Evolutionary conservation across 371 early-diverging fungal genomes (phyloP).

Genomic region (Batkoa obscura): DNA sequence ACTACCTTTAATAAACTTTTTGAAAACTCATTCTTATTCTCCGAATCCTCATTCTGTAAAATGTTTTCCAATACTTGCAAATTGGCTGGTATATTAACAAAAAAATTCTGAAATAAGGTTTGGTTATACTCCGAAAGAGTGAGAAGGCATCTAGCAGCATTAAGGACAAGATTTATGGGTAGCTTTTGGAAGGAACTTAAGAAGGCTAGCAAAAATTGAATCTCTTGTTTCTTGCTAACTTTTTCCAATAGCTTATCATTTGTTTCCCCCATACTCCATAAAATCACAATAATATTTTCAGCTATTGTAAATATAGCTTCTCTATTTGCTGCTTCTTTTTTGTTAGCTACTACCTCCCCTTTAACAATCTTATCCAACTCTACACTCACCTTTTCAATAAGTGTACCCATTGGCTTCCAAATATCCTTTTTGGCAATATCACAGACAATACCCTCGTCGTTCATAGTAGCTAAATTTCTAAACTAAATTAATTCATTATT

Average conservation of each 20-base stretch:
- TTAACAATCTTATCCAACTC: slow-evolving; percentile 26
- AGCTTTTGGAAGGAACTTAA: slow-evolving; percentile 34
- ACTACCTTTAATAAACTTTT: not conserved
- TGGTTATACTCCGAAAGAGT: slow-evolving; percentile 66
- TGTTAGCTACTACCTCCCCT: slow-evolving; percentile 19
- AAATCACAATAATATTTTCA: slow-evolving; percentile 47
- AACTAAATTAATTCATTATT: not conserved
- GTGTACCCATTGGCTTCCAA: not conserved
- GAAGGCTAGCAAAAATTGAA: slow-evolving; percentile 47
- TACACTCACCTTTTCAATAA: not conserved
- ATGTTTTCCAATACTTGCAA: not conserved
- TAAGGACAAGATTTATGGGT: slow-evolving; percentile 37
- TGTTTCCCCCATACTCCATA: slow-evolving; percentile 49
- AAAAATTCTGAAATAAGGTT: slow-evolving; percentile 31
- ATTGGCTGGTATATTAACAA: not conserved
- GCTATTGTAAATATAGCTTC: slow-evolving; percentile 44
- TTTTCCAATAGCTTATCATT: slow-evolving; percentile 39
- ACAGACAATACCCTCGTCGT: slow-evolving; percentile 11
- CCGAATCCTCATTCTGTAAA: not conserved
- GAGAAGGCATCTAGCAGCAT: slow-evolving; percentile 63
- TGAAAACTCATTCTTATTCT: too few species aligned
- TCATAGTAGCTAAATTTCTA: slow-evolving; percentile 10
- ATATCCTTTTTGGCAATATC: slow-evolving; percentile 19
- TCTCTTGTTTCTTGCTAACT: slow-evolving; percentile 36
- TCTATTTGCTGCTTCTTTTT: slow-evolving; percentile 27